phyloP scores from a whole-genome alignment of 73 alveolate genomes.

The Paramecium caudatum region DNA sequence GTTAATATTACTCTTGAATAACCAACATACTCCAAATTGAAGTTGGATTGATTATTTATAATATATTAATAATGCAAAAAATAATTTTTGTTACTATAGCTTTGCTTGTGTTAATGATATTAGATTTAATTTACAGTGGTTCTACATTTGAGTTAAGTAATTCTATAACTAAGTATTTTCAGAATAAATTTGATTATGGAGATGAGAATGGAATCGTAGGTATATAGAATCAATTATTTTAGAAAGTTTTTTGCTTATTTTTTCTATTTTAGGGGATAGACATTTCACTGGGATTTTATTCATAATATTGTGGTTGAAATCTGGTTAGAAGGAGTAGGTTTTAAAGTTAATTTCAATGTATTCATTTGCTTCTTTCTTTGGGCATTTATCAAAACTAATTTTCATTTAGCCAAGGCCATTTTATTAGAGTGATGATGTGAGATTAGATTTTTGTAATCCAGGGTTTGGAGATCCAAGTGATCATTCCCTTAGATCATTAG shows the following conservation, averaged over 20 bases:
- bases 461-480: constrained; percentile 64
- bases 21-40: neutral
- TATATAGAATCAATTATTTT: neutral
- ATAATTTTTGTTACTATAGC: neutral
- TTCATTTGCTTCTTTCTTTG: constrained; percentile 5
- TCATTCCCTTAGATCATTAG: constrained; percentile 21
- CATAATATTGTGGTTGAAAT: constrained; percentile 26
- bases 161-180: neutral
- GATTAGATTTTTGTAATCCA: neutral
- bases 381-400: neutral
- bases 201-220: constrained; percentile 50
- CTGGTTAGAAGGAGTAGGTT: constrained; percentile 55
- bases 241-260: constrained; percentile 1
- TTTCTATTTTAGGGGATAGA: neutral
- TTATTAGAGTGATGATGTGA: neutral
- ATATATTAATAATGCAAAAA: constrained; percentile 6
- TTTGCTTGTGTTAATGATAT: neutral
- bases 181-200: constrained; percentile 20
- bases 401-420: constrained; percentile 43
- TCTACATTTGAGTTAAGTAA: neutral
- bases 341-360: constrained; percentile 39
- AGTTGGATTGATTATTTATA: neutral
- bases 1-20: neutral
- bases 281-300: neutral
- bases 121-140: neutral